Evolutionary conservation across 371 early-diverging fungal species (phyloP).

Genomic region (Gilbertella persicaria): DNA sequence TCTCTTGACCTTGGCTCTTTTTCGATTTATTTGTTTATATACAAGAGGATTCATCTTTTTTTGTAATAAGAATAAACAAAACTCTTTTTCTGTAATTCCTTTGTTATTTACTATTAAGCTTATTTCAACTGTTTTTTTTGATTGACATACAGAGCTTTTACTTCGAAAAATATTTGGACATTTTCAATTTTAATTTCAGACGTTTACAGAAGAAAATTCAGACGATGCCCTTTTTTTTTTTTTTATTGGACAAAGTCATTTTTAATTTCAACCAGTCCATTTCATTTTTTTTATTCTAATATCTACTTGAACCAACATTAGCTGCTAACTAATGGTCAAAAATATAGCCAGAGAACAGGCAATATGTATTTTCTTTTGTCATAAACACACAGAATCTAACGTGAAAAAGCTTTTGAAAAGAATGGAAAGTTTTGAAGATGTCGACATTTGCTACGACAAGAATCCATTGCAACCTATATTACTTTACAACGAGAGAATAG

Average conservation of each 20-base stretch:
- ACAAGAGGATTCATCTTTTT: neutral
- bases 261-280: no score
- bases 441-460: slow-evolving; percentile 15
- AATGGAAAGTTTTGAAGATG: slow-evolving; percentile 18
- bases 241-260: no score
- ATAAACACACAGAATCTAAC: slow-evolving; percentile 14
- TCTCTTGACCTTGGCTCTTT: neutral
- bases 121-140: slow-evolving; percentile 9
- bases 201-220: no score
- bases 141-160: no score
- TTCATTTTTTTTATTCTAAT: no score
- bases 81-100: neutral
- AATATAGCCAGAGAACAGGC: slow-evolving; percentile 12
- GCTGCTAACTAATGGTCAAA: slow-evolving; percentile 6
- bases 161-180: no score
- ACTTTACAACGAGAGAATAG: slow-evolving; percentile 15
- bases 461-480: slow-evolving; percentile 10
- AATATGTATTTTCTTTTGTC: slow-evolving; percentile 15
- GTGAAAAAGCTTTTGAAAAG: slow-evolving; percentile 14
- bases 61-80: neutral
- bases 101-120: neutral
- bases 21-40: neutral
- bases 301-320: slow-evolving; percentile 8
- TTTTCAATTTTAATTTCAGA: no score
- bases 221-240: no score